Percentiles rank a stretch among this genome's conserved stretches.
Evolutionary conservation across 345 rosid genomes (phyloP).

Genomic region (Eucalyptus coolabah): DNA sequence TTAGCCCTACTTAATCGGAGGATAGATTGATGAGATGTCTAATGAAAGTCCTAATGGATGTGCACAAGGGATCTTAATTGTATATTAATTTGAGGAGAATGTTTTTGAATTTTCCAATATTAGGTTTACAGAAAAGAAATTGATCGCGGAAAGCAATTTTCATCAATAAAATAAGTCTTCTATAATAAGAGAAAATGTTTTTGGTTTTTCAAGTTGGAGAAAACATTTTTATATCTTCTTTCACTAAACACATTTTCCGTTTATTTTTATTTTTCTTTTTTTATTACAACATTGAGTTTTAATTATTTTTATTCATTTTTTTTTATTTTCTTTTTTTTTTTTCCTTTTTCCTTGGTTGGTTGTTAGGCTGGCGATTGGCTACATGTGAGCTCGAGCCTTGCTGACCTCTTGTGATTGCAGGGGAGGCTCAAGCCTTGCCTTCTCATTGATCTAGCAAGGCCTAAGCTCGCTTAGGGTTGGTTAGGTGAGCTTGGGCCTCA

Average conservation of each 20-base stretch:
- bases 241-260: accelerated
- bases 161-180: accelerated
- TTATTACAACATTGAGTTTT: too few species aligned
- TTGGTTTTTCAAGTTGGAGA: too few species aligned
- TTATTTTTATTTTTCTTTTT: too few species aligned
- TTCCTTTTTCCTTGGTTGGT: too few species aligned
- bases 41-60: accelerated
- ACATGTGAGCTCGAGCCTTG: accelerated
- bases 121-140: accelerated
- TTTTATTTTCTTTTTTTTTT: too few species aligned
- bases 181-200: too few species aligned
- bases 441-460: too few species aligned
- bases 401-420: accelerated
- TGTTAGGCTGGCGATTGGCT: accelerated
- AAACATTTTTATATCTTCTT: too few species aligned
- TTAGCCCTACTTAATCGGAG: accelerated
- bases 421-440: accelerated
- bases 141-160: accelerated
- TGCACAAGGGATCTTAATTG: too few species aligned
- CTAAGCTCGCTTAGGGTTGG: accelerated
- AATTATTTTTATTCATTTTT: too few species aligned
- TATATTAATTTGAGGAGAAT: too few species aligned
- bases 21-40: not conserved
- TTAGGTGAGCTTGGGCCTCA: accelerated
- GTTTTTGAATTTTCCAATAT: accelerated